These are phyloP conservation scores for Trypanosoma avium DNA, from an alignment of 208 protist genomes.

Conservation along the genomic window DNA sequence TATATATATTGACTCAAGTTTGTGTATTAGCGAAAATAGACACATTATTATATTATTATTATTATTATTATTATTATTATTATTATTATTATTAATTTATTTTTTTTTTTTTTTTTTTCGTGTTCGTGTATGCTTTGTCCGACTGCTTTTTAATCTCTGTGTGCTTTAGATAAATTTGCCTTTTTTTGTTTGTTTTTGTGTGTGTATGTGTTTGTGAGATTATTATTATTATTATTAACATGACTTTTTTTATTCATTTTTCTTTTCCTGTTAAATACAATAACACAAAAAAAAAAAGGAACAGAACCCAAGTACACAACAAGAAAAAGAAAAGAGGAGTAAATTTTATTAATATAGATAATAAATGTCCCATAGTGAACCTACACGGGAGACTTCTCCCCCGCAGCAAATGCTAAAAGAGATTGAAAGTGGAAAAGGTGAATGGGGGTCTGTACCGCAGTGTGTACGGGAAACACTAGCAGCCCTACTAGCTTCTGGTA, in stretches of 20 bases:
- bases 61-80: too few species aligned
- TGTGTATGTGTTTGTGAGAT: background rate
- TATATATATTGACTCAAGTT: too few species aligned
- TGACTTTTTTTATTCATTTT: slow-evolving; percentile 3
- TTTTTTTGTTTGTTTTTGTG: background rate
- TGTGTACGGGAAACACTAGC: slow-evolving; percentile 20
- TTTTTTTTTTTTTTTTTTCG: background rate
- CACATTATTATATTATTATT: too few species aligned
- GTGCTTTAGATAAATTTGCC: background rate
- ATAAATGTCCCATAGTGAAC: background rate
- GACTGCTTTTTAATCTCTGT: background rate
- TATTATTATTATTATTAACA: background rate
- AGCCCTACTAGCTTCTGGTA: background rate
- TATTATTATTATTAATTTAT: background rate
- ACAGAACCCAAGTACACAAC: background rate
- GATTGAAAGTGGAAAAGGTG: slow-evolving; percentile 19
- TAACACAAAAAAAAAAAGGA: background rate
- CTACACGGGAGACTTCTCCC: background rate
- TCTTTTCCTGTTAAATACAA: background rate
- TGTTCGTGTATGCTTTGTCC: background rate
- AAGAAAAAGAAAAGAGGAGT: background rate
- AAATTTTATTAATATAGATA: background rate
- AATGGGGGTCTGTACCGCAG: slow-evolving; percentile 15
- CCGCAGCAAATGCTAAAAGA: background rate
- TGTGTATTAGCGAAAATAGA: too few species aligned